Evolutionary conservation across 1,284 basidiomycete genomes (phyloP), one percentile per base, ranked within the genome.

Genomic region (Xerocomus nothofagi): DNA sequence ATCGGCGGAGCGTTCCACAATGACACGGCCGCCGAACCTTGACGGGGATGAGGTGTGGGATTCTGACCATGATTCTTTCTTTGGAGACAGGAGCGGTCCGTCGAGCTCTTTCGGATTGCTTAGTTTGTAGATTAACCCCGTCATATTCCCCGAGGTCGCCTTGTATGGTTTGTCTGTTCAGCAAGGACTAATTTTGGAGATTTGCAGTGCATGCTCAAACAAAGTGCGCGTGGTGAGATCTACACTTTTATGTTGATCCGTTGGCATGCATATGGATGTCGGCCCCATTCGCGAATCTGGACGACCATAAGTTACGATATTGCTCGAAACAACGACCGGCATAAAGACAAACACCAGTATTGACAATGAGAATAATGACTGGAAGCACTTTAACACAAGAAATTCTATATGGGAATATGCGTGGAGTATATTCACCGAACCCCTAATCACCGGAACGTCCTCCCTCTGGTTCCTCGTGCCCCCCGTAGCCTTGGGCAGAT

Each of bases 1-100:
- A 27, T 79, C 76, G 53, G 71, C 71, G 53, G 75, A 77, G 65
- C 74, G 76, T 43, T 78, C 72, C 47, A 77, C 75, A 43, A 71
- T 63, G 34, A 56, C 55, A 43, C 74, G 74, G 74, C 57, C 67
- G 51, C 61, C 58, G 46, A 54, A 64, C 53, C 57, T 64, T 49
- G 66, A 71, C 59, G 58, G 57, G 47, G 55, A 61, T 57, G 50
- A 44, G 4, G 48, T 63, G 51, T 63, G 60, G 49, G 62, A 65
- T 44, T 32, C 30, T 42, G 34, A 29, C 44, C 46, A 45, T 57
- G 17, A 49, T 49, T 54, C 53, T 53, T 69, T 66, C 70, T 51
- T 61, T 29, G 49, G 59, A 47, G 47, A 67, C 53, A 66, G 54
- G 57, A 44, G 50, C 1, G 31, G 29, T 23, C 30, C 38, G 33